Evolutionary conservation across 1,284 basidiomycete species (phyloP), one percentile per base, ranked within the genome.

Genomic region (Takashimella tepidaria): DNA sequence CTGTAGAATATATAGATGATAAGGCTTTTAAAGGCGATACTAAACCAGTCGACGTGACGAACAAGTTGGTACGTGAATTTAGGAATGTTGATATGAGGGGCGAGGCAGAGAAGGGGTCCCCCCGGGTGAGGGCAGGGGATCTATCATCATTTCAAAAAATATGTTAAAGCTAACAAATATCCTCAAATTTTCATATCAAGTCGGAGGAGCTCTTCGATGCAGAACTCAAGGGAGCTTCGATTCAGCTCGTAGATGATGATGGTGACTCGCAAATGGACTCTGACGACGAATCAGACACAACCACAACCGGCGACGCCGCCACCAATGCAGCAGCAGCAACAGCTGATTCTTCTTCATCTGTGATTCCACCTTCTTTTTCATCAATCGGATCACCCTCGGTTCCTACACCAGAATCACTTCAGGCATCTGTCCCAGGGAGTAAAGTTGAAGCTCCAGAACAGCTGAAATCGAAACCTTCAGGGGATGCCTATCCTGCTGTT

Each of bases 401-500:
- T 0, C 68, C 69, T 1, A 67, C 69, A 13, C 69, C 66, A 19
- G 47, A 64, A 54, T 62, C 62, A 12, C 52, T 70, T 23, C 62
- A 66, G 47, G 48, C 56, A n/a, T 4, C 12, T 31, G 20, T n/a
- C 41, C 2, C 37, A 50, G 26, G 48, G 48, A 12, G 37, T 27
- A 12, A 25, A 45, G 25, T 22, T 46, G 10, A 54, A 48, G 23
- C 45, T 19, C 55, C 55, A 25, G 50, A 78, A 56, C 85, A 85
- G 62, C 76, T 85, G 41, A 75, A 77, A 45, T 78, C 80, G 10
- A 69, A 77, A 47, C 83, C 85, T 16, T 75, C 78, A 52, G 84
- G 84, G 20, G 86, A 88, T 60, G 80, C 77, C 49, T 78, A 81
- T 40, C 78, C 80, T 57, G 77, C 80, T 1, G 82, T 80, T 23